Evolutionary conservation across 148 eudicot genomes (phyloP), one percentile per base, ranked within the genome.

Genomic region (Beta vulgaris): DNA sequence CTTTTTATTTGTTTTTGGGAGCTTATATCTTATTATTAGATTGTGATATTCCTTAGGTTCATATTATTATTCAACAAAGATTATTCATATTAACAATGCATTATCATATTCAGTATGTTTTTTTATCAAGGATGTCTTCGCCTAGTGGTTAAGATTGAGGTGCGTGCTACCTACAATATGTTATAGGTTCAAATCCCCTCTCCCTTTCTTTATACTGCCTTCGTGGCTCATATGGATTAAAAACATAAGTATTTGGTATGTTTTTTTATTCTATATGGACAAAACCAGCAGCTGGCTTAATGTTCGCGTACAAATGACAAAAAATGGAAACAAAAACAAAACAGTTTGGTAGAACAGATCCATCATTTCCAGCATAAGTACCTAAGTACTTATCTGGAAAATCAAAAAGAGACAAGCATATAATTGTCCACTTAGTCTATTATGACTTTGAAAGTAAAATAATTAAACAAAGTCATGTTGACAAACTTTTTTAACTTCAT

Each of bases 351-450:
- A 62, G 64, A 69, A 48, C 28, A 34, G 12, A 77, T 34, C 69
- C 58, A 69, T 69, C 74, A 59, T 34, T 77, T 35, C 60, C 69
- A 77, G 79, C 75, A 59, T 42, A 34, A 46, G 21, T 29, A 58
- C 43, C 55, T 48, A 59, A 63, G 11, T 69, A 25, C 57, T 73
- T 42, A 43, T 70, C 49, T 59, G 26, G 29, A 43, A 31, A 32
- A 26, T 43, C 21, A 57, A 21, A 73, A 18, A 58, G 23, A 71
- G 69, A 51, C 75, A 51, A 46, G 18, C 19, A 61, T 21, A 35
- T 44, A 31, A 31, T 42, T 32, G 18, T 59, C 66, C 46, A 29
- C 53, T 60, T 29, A 58, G 54, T 73, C 57, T 73, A 61, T 61
- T n/a, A 62, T 42, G 39, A 60, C 69, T 23, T 60, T 58, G 39